Evolutionary conservation across 1,284 basidiomycete species (phyloP).

Genomic region (Stygiomarasmius scandens): DNA sequence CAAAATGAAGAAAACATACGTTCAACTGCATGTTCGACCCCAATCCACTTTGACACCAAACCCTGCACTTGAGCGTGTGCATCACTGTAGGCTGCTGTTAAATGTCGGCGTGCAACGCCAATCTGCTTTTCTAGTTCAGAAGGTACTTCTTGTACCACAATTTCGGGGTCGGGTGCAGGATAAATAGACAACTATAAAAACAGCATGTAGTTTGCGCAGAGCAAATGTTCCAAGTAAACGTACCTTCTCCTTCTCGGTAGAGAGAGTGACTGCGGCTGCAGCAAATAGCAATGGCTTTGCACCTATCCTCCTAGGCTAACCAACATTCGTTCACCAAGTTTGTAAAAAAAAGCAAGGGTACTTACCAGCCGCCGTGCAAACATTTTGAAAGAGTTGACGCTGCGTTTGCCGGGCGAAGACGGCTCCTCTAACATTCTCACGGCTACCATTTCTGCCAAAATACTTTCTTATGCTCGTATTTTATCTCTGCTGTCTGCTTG

Average conservation of each 20-base stretch:
- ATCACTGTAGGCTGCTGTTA: conserved; percentile 55
- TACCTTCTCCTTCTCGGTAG: background rate
- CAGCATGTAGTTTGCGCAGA: background rate
- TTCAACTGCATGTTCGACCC: conserved; percentile 80
- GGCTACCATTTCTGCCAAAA: no score
- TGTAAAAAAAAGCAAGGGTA: background rate
- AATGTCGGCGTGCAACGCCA: conserved; percentile 61
- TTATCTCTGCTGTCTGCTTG: no score
- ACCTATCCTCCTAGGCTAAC: background rate
- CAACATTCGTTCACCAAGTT: background rate
- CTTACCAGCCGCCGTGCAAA: background rate
- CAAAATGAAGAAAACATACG: conserved; percentile 54
- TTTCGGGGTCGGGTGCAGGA: conserved; percentile 55
- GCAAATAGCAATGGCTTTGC: background rate
- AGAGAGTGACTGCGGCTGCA: background rate
- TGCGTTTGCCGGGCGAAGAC: background rate
- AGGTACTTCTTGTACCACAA: conserved; percentile 72
- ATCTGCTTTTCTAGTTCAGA: conserved; percentile 76
- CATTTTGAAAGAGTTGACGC: background rate
- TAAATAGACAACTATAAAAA: conserved; percentile 77
- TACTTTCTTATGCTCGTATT: no score
- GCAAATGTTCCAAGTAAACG: background rate
- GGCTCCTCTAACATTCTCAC: background rate
- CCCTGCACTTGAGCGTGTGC: conserved; percentile 68
- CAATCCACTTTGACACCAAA: conserved; percentile 79